Base-by-base conservation (phyloP, 2,329 filamentous ascomycete genomes). In the Beauveria australis region DNA sequence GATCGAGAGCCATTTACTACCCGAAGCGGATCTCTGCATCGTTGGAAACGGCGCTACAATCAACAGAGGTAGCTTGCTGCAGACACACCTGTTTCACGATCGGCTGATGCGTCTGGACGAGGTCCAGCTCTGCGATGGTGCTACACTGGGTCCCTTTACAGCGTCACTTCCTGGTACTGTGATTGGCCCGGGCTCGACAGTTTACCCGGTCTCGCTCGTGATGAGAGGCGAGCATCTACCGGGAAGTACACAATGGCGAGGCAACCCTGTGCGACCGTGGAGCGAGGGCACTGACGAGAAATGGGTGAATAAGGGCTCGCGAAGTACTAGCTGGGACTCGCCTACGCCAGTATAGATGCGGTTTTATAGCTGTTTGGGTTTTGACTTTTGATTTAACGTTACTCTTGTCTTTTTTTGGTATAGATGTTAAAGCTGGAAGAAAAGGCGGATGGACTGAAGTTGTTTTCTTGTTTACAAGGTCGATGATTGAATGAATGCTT, bases 71-170 rank as follows among this genome's bases (percentile, higher is more conserved):
- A 56, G 59, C 60, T 62, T 67, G 2, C 26, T 66, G 57, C 65
- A 67, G 33, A 67, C 65, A 0, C 65, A 67, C 28, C 44, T 67
- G 14, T 67, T 67, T 60, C 65, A 67, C 56, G 65, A 67, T 40
- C 59, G 65, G 9, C 53, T 67, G 22, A 67, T 67, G 65, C 64
- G 64, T 4, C 62, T 67, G 12, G 65, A 65, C 61, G 61, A 58
- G 30, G 63, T 67, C 24, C 51, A 49, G n/a, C 63, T 67, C 19
- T 46, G 62, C 19, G 43, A 55, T 1, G 65, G 65, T 8, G 65
- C 65, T 7, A 66, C 64, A 2, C 64, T 67, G 18, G 65, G 63
- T 1, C 64, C 65, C 0, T 57, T 59, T 3, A 56, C 65, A 9
- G 66, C 65, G 5, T 48, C 65, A 18, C 64, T 67, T 5, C 65